Evolutionary conservation across 2,329 filamentous ascomycete genomes (phyloP).

Genomic region (Fusarium penzigii): DNA sequence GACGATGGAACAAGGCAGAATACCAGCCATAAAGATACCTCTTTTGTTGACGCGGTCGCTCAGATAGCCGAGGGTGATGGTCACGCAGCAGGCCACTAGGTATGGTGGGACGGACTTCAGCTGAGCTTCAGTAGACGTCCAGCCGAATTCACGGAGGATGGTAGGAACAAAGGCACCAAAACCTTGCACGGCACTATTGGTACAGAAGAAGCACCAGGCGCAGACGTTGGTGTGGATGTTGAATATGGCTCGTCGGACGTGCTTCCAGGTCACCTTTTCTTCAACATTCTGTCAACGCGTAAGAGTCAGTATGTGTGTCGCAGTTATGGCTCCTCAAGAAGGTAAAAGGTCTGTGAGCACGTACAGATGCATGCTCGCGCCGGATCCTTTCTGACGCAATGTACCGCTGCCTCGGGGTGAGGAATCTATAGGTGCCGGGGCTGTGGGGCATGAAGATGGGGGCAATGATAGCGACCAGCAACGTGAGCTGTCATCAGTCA

Average conservation of each 20-base stretch:
- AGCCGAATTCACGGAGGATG: constrained; percentile 43
- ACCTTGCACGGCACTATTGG: constrained; percentile 61
- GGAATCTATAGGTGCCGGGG: constrained; percentile 48
- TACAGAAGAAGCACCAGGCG: constrained; percentile 57
- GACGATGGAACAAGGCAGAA: constrained; percentile 45
- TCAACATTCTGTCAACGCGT: constrained; percentile 36
- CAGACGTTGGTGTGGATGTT: constrained; percentile 62
- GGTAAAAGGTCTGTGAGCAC: too few relatives aligned
- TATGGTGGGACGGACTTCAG: constrained; percentile 48
- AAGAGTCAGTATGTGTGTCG: too few relatives aligned
- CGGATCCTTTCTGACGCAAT: constrained; percentile 54
- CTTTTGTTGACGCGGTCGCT: constrained; percentile 28
- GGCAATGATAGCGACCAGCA: constrained; percentile 46
- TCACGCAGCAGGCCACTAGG: constrained; percentile 24
- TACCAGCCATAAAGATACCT: constrained; percentile 42
- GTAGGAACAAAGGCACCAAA: constrained; percentile 50
- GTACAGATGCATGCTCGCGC: constrained; percentile 50
- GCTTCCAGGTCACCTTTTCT: constrained; percentile 46
- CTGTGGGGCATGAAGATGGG: constrained; percentile 53
- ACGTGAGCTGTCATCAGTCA: constrained; percentile 34
- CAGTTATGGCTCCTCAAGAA: too few relatives aligned
- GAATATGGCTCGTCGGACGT: constrained; percentile 52
- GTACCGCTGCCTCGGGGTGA: constrained; percentile 51
- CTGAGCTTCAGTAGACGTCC: constrained; percentile 41
- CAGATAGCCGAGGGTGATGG: constrained; percentile 1